Evolutionary conservation across 495 filamentous ascomycete genomes (phyloP).

Genomic region (Podospora fimiseda): DNA sequence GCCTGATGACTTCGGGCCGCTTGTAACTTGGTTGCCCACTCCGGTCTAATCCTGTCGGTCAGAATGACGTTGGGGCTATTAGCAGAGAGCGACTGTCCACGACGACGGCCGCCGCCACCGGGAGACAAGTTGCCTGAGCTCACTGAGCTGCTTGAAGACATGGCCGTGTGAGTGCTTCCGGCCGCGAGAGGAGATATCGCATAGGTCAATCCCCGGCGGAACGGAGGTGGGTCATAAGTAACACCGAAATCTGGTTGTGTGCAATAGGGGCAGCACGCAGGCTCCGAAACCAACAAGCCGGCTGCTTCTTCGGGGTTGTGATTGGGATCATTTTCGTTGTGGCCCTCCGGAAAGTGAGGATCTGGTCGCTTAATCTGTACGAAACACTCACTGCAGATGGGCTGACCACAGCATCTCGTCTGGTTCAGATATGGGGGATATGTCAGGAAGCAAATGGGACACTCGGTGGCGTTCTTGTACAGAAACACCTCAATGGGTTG

Average conservation of each 20-base stretch:
- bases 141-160: conserved; percentile 54
- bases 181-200: conserved; percentile 37
- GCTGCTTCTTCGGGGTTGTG: conserved; percentile 47
- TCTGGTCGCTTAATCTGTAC: conserved; percentile 97
- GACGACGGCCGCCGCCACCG: conserved; percentile 38
- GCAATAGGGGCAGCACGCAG: conserved; percentile 93
- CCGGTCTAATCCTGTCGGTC: conserved; percentile 84
- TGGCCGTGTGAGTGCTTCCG: conserved; percentile 56
- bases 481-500: conserved; percentile 85
- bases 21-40: conserved; percentile 87
- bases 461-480: conserved; percentile 86
- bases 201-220: conserved; percentile 77
- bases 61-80: conserved; percentile 77
- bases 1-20: conserved; percentile 78
- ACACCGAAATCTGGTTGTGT: conserved; percentile 92
- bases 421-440: conserved; percentile 96
- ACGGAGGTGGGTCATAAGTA: conserved; percentile 82
- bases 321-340: conserved; percentile 44
- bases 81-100: conserved; percentile 78
- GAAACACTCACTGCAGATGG: conserved; percentile 98
- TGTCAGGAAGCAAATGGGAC: conserved; percentile 93
- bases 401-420: conserved; percentile 91
- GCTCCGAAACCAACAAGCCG: conserved; percentile 74
- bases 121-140: conserved; percentile 41
- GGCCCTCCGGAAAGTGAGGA: conserved; percentile 89